These are phyloP conservation scores for Taphrina populina DNA, from an alignment of 1,139 yeast species.

Conservation along the genomic window DNA sequence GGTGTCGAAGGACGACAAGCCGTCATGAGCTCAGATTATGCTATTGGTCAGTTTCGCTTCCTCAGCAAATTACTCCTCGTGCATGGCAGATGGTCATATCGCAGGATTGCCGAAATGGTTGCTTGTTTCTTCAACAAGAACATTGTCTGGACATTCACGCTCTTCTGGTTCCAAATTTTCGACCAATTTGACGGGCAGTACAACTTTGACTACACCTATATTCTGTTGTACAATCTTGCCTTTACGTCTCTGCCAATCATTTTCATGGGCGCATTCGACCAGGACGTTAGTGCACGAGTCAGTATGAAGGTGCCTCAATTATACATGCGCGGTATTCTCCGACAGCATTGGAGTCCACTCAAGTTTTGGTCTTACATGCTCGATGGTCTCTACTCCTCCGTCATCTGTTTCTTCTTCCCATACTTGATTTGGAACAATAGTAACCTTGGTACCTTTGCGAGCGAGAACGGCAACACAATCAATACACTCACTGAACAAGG, in stretches of 20 bases:
- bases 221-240: constrained; percentile 90
- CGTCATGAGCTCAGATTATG: constrained; percentile 96
- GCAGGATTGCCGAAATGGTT: constrained; percentile 87
- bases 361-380: constrained; percentile 82
- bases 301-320: constrained; percentile 87
- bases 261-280: constrained; percentile 85
- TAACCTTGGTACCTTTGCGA: constrained; percentile 53
- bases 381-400: constrained; percentile 88
- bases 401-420: constrained; percentile 82
- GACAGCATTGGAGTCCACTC: constrained; percentile 73
- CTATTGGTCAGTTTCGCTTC: constrained; percentile 89
- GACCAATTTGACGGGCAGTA: constrained; percentile 88
- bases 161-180: constrained; percentile 91
- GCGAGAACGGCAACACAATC: constrained; percentile 58
- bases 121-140: constrained; percentile 92
- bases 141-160: constrained; percentile 78
- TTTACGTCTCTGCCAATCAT: constrained; percentile 93
- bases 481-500: constrained; percentile 90
- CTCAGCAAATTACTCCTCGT: constrained; percentile 73
- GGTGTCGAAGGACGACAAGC: constrained; percentile 99
- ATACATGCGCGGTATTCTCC: constrained; percentile 76
- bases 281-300: constrained; percentile 80
- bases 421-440: constrained; percentile 62
- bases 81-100: constrained; percentile 97
- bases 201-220: constrained; percentile 76